Conservation (phyloP, 805 yeast genomes). For the Starmerella sp. region DNA sequence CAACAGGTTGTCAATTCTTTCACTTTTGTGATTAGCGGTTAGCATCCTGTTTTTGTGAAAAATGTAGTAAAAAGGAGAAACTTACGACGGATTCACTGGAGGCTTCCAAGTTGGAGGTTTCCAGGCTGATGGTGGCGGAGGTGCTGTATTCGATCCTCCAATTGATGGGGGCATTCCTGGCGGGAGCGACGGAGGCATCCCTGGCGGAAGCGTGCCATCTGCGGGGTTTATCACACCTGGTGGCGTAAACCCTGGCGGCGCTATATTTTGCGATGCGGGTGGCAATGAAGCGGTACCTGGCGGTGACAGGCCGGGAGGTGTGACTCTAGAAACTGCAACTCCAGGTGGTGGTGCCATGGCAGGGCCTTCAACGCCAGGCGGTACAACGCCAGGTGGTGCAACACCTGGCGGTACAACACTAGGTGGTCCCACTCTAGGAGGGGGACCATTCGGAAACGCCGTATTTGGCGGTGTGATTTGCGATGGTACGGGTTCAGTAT, state of each 20-base stretch:
- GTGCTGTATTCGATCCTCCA: background rate
- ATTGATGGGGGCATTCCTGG: background rate
- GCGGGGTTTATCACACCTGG: too few relatives aligned
- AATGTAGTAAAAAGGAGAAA: background rate
- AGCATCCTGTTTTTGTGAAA: background rate
- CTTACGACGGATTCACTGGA: background rate
- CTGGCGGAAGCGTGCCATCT: background rate
- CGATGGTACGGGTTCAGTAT: background rate
- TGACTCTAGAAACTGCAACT: background rate
- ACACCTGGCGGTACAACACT: background rate
- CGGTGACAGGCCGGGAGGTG: background rate
- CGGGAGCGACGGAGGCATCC: background rate
- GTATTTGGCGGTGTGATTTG: too few relatives aligned
- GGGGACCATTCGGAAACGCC: too few relatives aligned
- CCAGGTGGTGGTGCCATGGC: too few relatives aligned
- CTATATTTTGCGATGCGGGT: too few relatives aligned
- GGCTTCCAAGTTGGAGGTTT: slow-evolving; percentile 1
- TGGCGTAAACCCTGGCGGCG: too few relatives aligned
- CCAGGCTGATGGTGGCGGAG: slow-evolving; percentile 3
- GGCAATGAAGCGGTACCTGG: background rate
- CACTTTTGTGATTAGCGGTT: background rate
- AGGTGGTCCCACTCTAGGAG: slow-evolving; percentile 5
- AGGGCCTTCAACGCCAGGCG: background rate
- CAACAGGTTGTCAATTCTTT: background rate
- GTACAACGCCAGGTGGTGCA: background rate